Conservation (phyloP, 2,329 filamentous ascomycete genomes). For the Mariannaea elegans region DNA sequence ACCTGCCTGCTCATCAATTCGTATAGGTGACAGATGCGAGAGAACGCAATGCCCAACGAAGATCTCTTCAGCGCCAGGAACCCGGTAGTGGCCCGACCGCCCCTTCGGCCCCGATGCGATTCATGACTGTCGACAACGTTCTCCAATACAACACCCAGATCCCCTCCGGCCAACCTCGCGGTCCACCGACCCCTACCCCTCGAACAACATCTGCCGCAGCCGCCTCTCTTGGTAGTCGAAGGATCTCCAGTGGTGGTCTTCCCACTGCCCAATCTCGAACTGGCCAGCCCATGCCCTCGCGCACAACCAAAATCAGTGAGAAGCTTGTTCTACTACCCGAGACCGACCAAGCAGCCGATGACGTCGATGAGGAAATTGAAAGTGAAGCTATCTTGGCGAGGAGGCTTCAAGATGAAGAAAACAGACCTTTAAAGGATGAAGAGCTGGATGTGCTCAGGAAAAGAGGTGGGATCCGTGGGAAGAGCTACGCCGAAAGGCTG, state of each 20-base stretch:
- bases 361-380: slow-evolving; percentile 66
- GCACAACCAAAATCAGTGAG: slow-evolving; percentile 94
- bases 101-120: slow-evolving; percentile 66
- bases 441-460: slow-evolving; percentile 71
- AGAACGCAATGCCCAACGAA: slow-evolving; percentile 46
- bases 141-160: slow-evolving; percentile 95
- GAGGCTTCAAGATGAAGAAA: slow-evolving; percentile 64
- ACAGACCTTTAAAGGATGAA: slow-evolving; percentile 71
- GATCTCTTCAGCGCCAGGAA: slow-evolving; percentile 46
- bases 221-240: slow-evolving; percentile 31
- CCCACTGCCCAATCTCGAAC: slow-evolving; percentile 54
- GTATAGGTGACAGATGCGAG: slow-evolving; percentile 51
- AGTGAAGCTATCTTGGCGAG: slow-evolving; percentile 50
- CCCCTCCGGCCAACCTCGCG: slow-evolving; percentile 88
- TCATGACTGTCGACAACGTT: slow-evolving; percentile 92
- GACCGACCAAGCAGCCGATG: slow-evolving; percentile 67
- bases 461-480: slow-evolving; percentile 71
- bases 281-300: slow-evolving; percentile 75
- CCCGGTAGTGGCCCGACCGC: slow-evolving; percentile 41
- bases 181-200: slow-evolving; percentile 65
- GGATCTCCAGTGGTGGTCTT: slow-evolving; percentile 49
- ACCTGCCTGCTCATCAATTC: slow-evolving; percentile 26
- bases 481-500: slow-evolving; percentile 92
- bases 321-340: slow-evolving; percentile 96
- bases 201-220: slow-evolving; percentile 33